Conservation (phyloP, 768 basidiomycete genomes). For the Rhodotorula graminis region DNA sequence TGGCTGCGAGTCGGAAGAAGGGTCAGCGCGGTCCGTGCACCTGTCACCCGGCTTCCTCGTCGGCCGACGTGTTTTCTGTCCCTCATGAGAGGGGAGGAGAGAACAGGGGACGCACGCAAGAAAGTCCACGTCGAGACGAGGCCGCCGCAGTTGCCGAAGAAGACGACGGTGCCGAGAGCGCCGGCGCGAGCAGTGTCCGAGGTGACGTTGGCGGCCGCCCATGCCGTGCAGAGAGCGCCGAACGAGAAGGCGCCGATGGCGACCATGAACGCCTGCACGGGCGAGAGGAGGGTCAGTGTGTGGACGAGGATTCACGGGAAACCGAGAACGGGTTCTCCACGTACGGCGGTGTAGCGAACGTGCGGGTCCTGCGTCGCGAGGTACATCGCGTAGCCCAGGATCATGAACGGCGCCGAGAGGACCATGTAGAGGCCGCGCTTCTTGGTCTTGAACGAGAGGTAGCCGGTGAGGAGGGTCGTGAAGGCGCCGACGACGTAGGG, state of each 20-base stretch:
- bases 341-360: constrained; percentile 21
- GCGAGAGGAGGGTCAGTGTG: background rate
- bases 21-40: background rate
- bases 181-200: constrained; percentile 34
- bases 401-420: constrained; percentile 25
- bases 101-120: background rate
- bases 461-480: constrained; percentile 21
- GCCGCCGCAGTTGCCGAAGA: constrained; percentile 40
- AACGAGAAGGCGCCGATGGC: constrained; percentile 31
- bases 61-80: too few species aligned
- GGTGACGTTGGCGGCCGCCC: constrained; percentile 37
- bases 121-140: constrained; percentile 40
- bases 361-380: constrained; percentile 9
- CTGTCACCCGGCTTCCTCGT: too few species aligned
- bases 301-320: background rate
- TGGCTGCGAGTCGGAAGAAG: constrained; percentile 9
- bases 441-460: constrained; percentile 38
- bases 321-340: background rate
- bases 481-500: constrained; percentile 40
- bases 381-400: constrained; percentile 39
- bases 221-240: constrained; percentile 34
- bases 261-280: constrained; percentile 10
- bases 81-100: too few species aligned
- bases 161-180: constrained; percentile 37
- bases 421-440: constrained; percentile 33